Evolutionary conservation across 345 rosid species (phyloP).

Genomic region (Hirschfeldia incana): DNA sequence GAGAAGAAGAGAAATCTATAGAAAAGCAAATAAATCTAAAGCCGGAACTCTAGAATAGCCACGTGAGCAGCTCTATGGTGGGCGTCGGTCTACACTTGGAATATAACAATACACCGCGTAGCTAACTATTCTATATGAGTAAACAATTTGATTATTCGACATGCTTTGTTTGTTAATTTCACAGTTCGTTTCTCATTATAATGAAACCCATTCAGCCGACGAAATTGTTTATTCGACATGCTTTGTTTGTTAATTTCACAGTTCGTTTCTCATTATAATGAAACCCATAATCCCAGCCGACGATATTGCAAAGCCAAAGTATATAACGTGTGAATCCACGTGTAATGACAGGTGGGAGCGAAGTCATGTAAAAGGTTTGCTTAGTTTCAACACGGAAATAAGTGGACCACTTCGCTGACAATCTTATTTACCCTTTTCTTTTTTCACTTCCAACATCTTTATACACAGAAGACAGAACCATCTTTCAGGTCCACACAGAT

Average conservation of each 20-base stretch:
- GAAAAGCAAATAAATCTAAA: not conserved
- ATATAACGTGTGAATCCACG: not conserved
- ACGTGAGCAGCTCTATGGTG: not conserved
- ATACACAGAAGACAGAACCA: not conserved
- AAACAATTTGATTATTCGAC: not conserved
- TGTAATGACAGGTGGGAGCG: not conserved
- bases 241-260: not conserved
- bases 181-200: not conserved
- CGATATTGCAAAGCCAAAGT: not conserved
- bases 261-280: not conserved
- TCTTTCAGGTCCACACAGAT: not conserved
- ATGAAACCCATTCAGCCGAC: not conserved
- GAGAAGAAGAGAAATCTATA: not conserved
- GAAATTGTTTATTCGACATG: not conserved
- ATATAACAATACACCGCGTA: too few species aligned
- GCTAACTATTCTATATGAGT: not conserved
- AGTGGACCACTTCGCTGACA: not conserved
- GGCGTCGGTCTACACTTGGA: not conserved
- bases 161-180: not conserved
- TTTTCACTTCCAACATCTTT: too few species aligned
- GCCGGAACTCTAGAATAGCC: not conserved
- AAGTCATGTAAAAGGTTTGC: not conserved
- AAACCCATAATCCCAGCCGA: not conserved
- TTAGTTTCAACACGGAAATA: not conserved
- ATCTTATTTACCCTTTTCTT: not conserved